phyloP scores from a whole-genome alignment of 164 flowering plant species.

The Chimonanthus salicifolius region DNA sequence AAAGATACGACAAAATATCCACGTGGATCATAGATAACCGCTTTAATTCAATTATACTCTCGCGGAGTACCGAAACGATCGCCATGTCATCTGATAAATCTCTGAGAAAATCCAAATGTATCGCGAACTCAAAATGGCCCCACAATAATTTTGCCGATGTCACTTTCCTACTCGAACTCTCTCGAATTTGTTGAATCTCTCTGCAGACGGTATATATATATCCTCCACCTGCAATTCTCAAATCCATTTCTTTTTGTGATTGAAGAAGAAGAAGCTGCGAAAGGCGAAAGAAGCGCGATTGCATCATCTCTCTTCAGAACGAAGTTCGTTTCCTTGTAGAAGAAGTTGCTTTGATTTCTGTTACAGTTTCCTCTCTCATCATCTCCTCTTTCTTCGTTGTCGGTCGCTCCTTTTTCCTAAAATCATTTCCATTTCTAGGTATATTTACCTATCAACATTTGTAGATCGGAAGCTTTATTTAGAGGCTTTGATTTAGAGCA shows the following conservation, averaged over 20 bases:
- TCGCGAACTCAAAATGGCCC: too few relatives aligned
- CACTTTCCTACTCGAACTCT: too few relatives aligned
- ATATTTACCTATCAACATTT: not conserved
- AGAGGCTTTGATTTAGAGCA: not conserved
- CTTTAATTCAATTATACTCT: too few relatives aligned
- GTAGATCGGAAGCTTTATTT: not conserved
- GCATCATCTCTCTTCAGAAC: slow-evolving; percentile 1
- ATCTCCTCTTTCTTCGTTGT: not conserved
- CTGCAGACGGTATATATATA: too few relatives aligned
- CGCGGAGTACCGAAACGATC: too few relatives aligned
- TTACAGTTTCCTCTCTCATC: not conserved
- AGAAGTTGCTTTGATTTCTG: not conserved
- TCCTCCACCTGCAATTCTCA: too few relatives aligned
- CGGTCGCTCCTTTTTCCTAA: not conserved
- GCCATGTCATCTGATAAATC: too few relatives aligned
- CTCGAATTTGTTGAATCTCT: too few relatives aligned
- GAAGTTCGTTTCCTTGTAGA: slow-evolving; percentile 7
- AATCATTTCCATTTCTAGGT: not conserved
- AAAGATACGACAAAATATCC: too few relatives aligned
- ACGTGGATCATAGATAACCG: too few relatives aligned
- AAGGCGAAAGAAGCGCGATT: not conserved
- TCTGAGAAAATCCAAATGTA: too few relatives aligned
- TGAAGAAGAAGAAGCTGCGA: not conserved
- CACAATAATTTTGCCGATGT: too few relatives aligned
- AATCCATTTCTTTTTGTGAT: not conserved